These are phyloP conservation scores for Metarhizium sp. DNA, from an alignment of 2,329 filamentous ascomycete species.

Conservation along the genomic window DNA sequence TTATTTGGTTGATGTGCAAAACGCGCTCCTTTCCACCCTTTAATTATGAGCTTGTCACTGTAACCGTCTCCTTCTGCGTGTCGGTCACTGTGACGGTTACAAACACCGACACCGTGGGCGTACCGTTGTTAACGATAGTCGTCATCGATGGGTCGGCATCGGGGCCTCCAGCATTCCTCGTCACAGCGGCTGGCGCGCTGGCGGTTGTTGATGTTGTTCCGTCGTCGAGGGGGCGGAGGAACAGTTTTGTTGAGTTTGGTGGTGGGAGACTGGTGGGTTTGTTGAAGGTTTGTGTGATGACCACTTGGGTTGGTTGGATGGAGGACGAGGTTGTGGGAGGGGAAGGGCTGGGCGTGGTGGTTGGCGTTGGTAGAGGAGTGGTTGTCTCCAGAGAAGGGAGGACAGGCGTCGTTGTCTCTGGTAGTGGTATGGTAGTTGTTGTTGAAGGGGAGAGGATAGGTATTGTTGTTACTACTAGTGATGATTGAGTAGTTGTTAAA, in stretches of 20 bases:
- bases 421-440: too few species aligned
- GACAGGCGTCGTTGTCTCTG: background rate
- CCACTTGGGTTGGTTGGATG: constrained; percentile 8
- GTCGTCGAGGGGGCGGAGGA: constrained; percentile 19
- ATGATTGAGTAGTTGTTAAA: too few species aligned
- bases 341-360: background rate
- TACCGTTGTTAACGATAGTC: constrained; percentile 17
- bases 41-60: constrained; percentile 12
- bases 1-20: too few species aligned
- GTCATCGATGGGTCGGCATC: constrained; percentile 12
- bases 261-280: constrained; percentile 8
- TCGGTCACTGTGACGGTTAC: constrained; percentile 28
- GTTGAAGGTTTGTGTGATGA: constrained; percentile 19
- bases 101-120: constrained; percentile 25
- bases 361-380: background rate
- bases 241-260: constrained; percentile 14
- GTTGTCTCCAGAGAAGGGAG: background rate
- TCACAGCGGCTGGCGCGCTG: background rate
- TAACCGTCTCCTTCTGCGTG: constrained; percentile 20
- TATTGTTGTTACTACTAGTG: too few species aligned
- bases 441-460: too few species aligned
- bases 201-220: background rate
- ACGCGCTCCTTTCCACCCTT: background rate
- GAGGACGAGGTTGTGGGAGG: background rate
- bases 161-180: background rate